phyloP scores from a whole-genome alignment of 768 basidiomycete genomes.

The Boletus pseudopeckii region DNA sequence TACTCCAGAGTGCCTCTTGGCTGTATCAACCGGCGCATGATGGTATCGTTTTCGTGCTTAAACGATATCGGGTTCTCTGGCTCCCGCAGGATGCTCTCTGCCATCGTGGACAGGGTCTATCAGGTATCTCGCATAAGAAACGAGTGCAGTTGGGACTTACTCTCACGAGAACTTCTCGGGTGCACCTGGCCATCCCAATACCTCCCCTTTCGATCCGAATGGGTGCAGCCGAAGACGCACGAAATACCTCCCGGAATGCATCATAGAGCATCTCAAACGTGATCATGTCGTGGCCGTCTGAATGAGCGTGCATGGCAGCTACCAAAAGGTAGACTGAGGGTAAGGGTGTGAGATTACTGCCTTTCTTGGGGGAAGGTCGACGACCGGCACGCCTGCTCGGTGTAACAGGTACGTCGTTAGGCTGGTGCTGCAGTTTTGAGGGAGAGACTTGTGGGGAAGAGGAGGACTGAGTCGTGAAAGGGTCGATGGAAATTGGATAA shows the following conservation, averaged over 20 bases:
- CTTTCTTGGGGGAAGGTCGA: constrained; percentile 15
- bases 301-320: constrained; percentile 73
- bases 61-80: constrained; percentile 76
- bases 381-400: constrained; percentile 12
- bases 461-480: constrained; percentile 11
- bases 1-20: constrained; percentile 75
- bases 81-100: constrained; percentile 70
- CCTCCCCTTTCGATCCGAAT: constrained; percentile 70
- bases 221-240: constrained; percentile 68
- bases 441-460: constrained; percentile 19
- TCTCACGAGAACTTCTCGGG: constrained; percentile 58
- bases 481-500: constrained; percentile 12
- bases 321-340: constrained; percentile 71
- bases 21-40: constrained; percentile 65
- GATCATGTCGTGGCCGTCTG: constrained; percentile 72
- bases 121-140: not conserved
- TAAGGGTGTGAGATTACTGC: not conserved
- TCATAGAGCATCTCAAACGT: constrained; percentile 93
- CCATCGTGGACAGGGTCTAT: constrained; percentile 59
- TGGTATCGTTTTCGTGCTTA: constrained; percentile 68
- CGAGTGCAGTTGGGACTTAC: constrained; percentile 41
- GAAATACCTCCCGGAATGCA: constrained; percentile 70
- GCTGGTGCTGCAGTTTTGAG: constrained; percentile 2
- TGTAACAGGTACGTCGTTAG: constrained; percentile 13
- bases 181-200: constrained; percentile 71